Base-by-base conservation (phyloP, 768 basidiomycete species). In the Imleria badia region DNA sequence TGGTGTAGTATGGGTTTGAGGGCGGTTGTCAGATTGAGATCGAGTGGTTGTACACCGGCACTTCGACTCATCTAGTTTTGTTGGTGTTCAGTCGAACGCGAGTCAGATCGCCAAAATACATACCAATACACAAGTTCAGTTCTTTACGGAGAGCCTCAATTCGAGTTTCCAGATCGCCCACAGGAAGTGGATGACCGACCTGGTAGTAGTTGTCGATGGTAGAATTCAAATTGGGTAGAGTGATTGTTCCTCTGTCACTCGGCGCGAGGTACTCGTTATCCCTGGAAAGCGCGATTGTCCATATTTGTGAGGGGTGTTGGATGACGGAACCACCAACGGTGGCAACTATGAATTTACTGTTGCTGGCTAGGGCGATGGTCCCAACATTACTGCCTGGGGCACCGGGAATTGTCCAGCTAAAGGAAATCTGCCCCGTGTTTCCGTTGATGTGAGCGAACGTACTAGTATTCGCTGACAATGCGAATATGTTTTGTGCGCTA, bases 251-350 rank as follows among this genome's bases (percentile, higher is more conserved):
- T 5, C 9, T 31, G 1, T 41, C 42, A 3, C 52, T 13, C 2
- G 30, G 29, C 0, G 53, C 53, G 8, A 55, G n/a, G 35, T 29
- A 36, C 3, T 19, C 38, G 6, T 35, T 29, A 14, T 55, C 53
- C 10, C 17, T 6, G 6, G 57, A 58, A 15, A 58, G 13, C 1
- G 57, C 57, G 17, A 51, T 48, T 9, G 51, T 13, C 14, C 42
- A 26, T 3, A 53, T 10, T 3, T 15, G 29, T 26, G 23, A 11
- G 2, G 40, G 13, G 10, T 36, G 35, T 5, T 39, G 41, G 6
- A 52, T 48, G 8, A 30, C 31, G 22, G 42, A 42, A 13, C 41
- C 20, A 12, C 35, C 45, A 17, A 44, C 15, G 17, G 20, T 33
- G 12, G 22, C 38, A 19, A 19, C 42, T 7, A 55, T n/a, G 23